These are phyloP conservation scores for Saccharomycopsis fodiens DNA, from an alignment of 805 yeast genomes.

Conservation along the genomic window DNA sequence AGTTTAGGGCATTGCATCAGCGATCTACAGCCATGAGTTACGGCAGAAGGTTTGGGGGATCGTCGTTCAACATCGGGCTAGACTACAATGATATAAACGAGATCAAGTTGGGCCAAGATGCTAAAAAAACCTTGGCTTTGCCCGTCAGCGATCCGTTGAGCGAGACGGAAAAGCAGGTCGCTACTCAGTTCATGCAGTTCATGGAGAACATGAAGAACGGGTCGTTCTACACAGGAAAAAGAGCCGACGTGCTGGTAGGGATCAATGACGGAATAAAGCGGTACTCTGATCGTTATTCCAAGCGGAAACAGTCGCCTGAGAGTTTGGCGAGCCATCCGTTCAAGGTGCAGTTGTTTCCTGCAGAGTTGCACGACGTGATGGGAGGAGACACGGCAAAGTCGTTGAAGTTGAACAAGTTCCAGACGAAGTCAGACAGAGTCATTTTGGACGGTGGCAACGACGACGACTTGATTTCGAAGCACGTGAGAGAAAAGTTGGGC, in stretches of 20 bases:
- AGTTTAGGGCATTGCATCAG: too few species aligned
- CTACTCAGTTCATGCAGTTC: constrained; percentile 49
- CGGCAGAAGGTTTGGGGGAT: constrained; percentile 20
- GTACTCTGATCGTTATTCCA: constrained; percentile 73
- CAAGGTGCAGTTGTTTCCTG: constrained; percentile 62
- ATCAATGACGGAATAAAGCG: constrained; percentile 67
- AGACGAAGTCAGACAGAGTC: constrained; percentile 25
- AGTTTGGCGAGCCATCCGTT: constrained; percentile 77
- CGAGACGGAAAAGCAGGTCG: constrained; percentile 41
- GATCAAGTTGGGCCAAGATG: constrained; percentile 13
- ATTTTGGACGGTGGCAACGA: constrained; percentile 27
- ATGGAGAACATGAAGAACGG: constrained; percentile 51
- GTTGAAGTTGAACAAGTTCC: constrained; percentile 24
- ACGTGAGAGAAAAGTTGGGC: constrained; percentile 30
- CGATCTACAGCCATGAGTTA: constrained; percentile 9
- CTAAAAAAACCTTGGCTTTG: constrained; percentile 24
- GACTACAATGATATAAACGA: constrained; percentile 18
- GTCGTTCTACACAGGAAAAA: constrained; percentile 53
- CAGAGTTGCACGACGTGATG: constrained; percentile 67
- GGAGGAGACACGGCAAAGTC: constrained; percentile 46
- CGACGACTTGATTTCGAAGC: constrained; percentile 24
- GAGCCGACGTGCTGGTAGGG: constrained; percentile 29
- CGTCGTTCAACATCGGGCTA: constrained; percentile 17
- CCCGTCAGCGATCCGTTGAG: constrained; percentile 61
- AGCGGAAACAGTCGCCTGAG: constrained; percentile 60